Evolutionary conservation across 164 flowering plant species (phyloP), one percentile per base, ranked within the genome.

Genomic region (Dillenia turbinata): DNA sequence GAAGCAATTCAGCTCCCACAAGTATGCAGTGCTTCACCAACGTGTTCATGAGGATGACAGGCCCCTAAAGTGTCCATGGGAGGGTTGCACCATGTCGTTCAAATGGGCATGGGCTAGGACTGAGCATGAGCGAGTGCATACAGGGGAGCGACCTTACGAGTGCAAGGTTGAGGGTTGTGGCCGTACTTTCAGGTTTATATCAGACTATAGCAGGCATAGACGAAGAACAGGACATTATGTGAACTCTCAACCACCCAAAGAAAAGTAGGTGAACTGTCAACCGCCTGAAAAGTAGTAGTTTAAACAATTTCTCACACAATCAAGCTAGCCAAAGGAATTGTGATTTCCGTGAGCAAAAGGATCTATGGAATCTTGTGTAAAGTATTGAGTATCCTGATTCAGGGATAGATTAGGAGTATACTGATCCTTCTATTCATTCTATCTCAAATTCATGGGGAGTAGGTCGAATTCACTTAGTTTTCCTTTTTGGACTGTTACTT

Each of bases 41-140:
- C 83, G 86, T 1, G 98, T 91, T 6, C 97, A 94, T 56, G 79
- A 66, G 1, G 89, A 94, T 16, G 94, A 89, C 4, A 78, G 96
- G 69, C 97, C 96, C 13, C 79, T 89, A 49, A 89, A 88, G 80
- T 94, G 99, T 67, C 71, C 90, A 0, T 89, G 96, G 97, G 65
- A 84, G 52, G 97, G 96, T 44, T 94, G 99, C 70, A 68, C 68
- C 12, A 89, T 86, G 95, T 74, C 96, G 2, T 94, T 94, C 78
- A 94, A 94, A 77, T 94, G 96, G 97, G 87, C 91, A 6, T 94
- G 97, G 97, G 99, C 99, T 3, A 73, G 93, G 68, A 91, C 92
- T 1, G 97, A 94, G 75, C 97, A 91, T 65, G 44, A 86, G 24
- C 73, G 97, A 9, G 80, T 88, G 60, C 99, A 94, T 71, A 94